Percentiles rank a stretch among this genome's conserved stretches.
Conservation (phyloP, 176 grass and related monocot genomes). For the Lolium perenne region DNA sequence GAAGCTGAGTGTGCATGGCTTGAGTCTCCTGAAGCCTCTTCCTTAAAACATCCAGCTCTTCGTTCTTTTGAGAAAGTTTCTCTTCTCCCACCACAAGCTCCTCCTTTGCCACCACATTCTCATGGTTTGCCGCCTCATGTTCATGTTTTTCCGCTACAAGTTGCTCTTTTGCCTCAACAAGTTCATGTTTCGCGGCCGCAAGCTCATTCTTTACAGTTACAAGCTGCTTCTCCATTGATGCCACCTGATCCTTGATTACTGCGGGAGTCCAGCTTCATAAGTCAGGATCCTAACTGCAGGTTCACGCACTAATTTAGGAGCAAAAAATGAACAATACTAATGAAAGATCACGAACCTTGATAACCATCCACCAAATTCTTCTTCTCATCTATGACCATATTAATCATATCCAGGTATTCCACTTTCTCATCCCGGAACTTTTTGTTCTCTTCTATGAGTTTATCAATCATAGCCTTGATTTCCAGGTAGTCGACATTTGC, state of each 20-base stretch:
- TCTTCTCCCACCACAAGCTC: too few species aligned
- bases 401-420: background rate
- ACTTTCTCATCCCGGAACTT: conserved; percentile 11
- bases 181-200: background rate
- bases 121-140: too few species aligned
- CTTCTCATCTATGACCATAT: too few species aligned
- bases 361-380: too few species aligned
- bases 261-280: background rate
- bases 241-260: background rate
- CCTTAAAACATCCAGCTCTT: too few species aligned
- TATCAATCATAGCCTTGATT: conserved; percentile 13
- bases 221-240: background rate
- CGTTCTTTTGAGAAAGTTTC: too few species aligned
- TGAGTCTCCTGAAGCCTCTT: too few species aligned
- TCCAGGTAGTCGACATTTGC: conserved; percentile 6
- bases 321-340: too few species aligned
- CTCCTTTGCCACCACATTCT: too few species aligned
- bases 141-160: background rate
- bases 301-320: too few species aligned
- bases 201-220: background rate
- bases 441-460: conserved; percentile 12
- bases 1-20: too few species aligned
- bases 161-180: background rate
- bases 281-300: background rate
- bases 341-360: too few species aligned